Conservation (phyloP, 257 asterid genomes). For the Solanum phureja region DNA sequence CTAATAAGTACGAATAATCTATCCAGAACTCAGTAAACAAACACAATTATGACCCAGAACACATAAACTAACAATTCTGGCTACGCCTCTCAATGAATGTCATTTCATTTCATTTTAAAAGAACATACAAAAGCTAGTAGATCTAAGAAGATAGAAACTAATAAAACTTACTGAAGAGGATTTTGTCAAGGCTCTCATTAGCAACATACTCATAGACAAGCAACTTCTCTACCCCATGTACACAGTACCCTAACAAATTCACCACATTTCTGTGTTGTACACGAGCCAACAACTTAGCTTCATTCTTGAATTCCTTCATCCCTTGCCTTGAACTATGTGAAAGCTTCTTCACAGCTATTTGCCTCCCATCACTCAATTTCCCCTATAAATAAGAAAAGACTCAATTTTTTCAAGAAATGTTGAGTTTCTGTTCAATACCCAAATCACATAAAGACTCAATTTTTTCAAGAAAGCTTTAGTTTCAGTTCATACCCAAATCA, state of each 20-base stretch:
- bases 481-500: not conserved
- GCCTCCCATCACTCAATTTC: constrained; percentile 65
- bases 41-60: not conserved
- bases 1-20: no score
- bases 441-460: not conserved
- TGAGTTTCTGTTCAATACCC: not conserved
- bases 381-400: constrained; percentile 36
- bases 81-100: not conserved
- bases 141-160: not conserved
- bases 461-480: not conserved
- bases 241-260: no score
- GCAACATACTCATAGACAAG: no score
- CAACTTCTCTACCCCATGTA: no score
- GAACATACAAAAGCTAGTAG: not conserved
- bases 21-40: no score
- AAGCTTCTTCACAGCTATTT: constrained; percentile 82
- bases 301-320: no score
- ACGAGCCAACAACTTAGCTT: no score
- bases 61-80: not conserved
- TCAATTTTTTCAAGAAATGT: not conserved
- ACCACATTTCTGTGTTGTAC: no score
- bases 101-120: not conserved
- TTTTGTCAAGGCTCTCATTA: constrained; percentile 96
- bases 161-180: constrained; percentile 71
- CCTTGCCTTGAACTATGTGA: constrained; percentile 76